Evolutionary conservation across 257 asterid genomes (phyloP).

Genomic region (Solanum chmielewskii): DNA sequence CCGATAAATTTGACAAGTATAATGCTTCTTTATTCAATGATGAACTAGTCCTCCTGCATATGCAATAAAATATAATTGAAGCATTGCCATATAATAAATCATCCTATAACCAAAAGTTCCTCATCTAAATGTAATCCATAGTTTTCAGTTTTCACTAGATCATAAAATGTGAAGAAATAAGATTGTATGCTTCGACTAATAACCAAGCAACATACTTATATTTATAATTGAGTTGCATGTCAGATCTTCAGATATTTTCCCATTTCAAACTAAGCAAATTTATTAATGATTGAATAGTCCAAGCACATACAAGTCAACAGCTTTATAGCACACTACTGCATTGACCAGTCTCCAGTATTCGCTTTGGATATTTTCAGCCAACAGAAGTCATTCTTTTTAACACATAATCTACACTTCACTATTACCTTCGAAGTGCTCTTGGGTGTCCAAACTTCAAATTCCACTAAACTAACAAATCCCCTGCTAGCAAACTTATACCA

Average conservation of each 20-base stretch:
- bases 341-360: neutral
- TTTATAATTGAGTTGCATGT: neutral
- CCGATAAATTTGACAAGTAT: slow-evolving; percentile 7
- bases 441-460: neutral
- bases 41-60: slow-evolving; percentile 17
- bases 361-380: neutral
- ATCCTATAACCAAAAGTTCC: neutral
- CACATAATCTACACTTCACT: neutral
- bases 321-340: neutral
- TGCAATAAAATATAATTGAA: neutral
- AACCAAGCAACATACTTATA: neutral
- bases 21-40: slow-evolving; percentile 18
- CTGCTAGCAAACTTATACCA: neutral
- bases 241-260: neutral
- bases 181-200: neutral
- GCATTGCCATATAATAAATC: neutral
- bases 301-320: neutral
- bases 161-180: neutral
- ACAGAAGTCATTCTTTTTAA: neutral
- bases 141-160: neutral
- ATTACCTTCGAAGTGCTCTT: neutral
- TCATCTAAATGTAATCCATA: neutral
- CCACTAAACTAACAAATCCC: neutral
- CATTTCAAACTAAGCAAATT: neutral
- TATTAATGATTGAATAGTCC: neutral